Conservation (phyloP, 768 basidiomycete species). For the Mrakia blollopis region DNA sequence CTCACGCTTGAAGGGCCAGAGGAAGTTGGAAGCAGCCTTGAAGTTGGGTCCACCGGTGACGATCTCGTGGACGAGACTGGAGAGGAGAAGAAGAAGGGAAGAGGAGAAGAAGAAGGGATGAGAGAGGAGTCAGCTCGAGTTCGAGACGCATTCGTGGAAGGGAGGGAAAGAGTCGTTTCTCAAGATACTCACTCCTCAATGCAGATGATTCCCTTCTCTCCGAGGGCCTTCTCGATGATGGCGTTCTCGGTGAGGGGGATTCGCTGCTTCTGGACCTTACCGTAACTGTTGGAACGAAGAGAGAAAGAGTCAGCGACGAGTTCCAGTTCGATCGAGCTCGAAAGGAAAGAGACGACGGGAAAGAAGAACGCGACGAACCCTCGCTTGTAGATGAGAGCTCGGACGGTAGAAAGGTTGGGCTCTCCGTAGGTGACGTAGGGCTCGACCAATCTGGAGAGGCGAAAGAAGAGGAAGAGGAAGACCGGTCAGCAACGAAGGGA, state of each 20-base stretch:
- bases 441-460: constrained; percentile 59
- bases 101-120: background rate
- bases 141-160: background rate
- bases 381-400: constrained; percentile 98
- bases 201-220: constrained; percentile 91
- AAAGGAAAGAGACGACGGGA: background rate
- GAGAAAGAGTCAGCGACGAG: background rate
- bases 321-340: background rate
- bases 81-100: background rate
- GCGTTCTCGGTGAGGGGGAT: constrained; percentile 91
- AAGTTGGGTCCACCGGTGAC: constrained; percentile 94
- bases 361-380: constrained; percentile 48
- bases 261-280: constrained; percentile 96
- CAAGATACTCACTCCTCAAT: constrained; percentile 31
- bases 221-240: constrained; percentile 83
- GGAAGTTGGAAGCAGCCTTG: constrained; percentile 90
- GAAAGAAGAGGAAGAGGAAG: background rate
- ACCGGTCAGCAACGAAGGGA: background rate
- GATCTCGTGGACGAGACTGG: constrained; percentile 85
- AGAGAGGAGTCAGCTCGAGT: background rate
- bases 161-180: background rate
- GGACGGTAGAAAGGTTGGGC: constrained; percentile 92
- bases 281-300: constrained; percentile 51
- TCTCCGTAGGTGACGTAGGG: constrained; percentile 98
- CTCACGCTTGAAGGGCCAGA: constrained; percentile 91